Conservation (phyloP, 257 asterid species). For the Plectranthus barbatus region DNA sequence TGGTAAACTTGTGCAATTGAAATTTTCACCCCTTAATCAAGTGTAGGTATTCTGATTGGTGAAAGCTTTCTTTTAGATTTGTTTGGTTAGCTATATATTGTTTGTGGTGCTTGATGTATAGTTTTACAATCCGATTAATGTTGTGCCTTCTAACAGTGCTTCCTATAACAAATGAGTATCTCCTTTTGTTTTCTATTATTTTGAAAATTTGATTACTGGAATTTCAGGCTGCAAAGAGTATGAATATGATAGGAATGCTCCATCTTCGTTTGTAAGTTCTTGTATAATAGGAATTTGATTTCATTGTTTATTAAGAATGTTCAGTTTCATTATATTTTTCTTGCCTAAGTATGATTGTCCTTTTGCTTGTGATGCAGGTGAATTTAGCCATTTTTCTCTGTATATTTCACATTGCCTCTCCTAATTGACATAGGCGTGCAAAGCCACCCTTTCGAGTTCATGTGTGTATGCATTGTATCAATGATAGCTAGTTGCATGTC, state of each 20-base stretch:
- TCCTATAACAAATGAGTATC: background rate
- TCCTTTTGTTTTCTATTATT: background rate
- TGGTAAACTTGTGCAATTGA: no score
- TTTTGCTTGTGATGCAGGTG: conserved; percentile 38
- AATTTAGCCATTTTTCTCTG: conserved; percentile 24
- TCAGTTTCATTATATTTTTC: no score
- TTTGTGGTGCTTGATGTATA: background rate
- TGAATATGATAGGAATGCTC: conserved; percentile 65
- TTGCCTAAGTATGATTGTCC: background rate
- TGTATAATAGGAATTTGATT: no score
- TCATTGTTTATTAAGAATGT: no score
- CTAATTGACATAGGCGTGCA: no score
- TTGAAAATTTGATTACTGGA: conserved; percentile 3
- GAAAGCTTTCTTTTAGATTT: background rate
- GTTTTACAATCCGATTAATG: no score
- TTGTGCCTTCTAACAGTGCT: background rate
- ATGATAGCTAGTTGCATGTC: no score
- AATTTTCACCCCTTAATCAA: no score
- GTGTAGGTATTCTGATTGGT: background rate
- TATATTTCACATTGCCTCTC: no score
- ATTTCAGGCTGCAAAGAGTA: conserved; percentile 85
- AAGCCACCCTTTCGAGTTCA: no score
- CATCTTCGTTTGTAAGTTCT: no score
- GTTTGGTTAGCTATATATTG: background rate
- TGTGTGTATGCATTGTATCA: no score